A percentile compares a stretch with the other conserved stretches of the same genome.
Conservation (phyloP, 306 rosid genomes). For the Citrullus colocynthis region DNA sequence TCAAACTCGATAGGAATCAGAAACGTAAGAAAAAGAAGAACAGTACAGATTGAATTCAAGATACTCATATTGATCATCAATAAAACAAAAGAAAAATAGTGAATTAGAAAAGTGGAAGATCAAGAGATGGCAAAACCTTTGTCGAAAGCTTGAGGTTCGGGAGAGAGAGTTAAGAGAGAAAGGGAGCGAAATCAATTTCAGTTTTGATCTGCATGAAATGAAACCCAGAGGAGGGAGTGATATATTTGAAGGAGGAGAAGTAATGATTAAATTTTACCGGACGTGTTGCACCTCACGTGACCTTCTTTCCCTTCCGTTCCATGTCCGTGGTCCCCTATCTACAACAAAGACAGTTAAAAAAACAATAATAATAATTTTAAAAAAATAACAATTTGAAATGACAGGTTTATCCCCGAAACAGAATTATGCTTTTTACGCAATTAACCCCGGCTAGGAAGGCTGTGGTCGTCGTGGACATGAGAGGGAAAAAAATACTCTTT, state of each 20-base stretch:
- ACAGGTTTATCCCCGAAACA: too few relatives aligned
- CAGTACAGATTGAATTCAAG: background rate
- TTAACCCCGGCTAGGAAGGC: too few relatives aligned
- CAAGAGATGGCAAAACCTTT: background rate
- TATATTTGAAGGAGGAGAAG: background rate
- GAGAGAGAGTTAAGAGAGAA: background rate
- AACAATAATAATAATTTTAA: background rate
- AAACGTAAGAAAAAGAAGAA: background rate
- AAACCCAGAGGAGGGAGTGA: background rate
- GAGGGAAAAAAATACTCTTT: too few relatives aligned
- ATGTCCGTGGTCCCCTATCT: background rate
- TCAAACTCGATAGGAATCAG: background rate
- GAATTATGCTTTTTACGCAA: too few relatives aligned
- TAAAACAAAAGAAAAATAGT: background rate
- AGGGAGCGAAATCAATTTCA: background rate
- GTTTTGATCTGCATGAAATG: slow-evolving; percentile 3
- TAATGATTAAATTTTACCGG: slow-evolving; percentile 4
- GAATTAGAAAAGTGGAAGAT: too few relatives aligned
- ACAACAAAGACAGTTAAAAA: background rate
- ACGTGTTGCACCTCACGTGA: slow-evolving; percentile 21
- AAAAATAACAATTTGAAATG: too few relatives aligned
- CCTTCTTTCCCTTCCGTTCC: background rate
- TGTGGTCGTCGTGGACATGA: too few relatives aligned
- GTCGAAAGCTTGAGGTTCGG: background rate
- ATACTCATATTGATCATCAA: background rate